A percentile compares a stretch with the other conserved stretches of the same genome.
phyloP scores from a whole-genome alignment of 371 early-diverging fungal genomes.

The Encephalitozoon intestinalis region DNA sequence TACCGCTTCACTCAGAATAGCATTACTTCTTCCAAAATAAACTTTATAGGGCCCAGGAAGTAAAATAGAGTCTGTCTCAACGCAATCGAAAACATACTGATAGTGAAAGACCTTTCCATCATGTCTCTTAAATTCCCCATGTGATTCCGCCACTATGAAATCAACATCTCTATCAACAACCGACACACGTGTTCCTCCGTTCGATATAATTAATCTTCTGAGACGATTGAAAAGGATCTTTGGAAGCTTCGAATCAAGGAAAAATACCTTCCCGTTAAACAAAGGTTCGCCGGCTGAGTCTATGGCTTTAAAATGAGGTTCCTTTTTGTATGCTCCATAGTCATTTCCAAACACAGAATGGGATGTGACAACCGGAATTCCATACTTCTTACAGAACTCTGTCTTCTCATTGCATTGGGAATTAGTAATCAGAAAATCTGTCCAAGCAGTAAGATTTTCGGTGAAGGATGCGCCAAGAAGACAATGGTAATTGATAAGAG shows the following conservation, averaged over 20 bases:
- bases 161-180: slow-evolving; percentile 30
- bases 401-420: slow-evolving; percentile 24
- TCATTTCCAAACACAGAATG: slow-evolving; percentile 48
- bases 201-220: slow-evolving; percentile 51
- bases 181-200: slow-evolving; percentile 58
- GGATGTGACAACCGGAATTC: slow-evolving; percentile 54
- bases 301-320: slow-evolving; percentile 32
- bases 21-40: not conserved
- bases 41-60: slow-evolving; percentile 47
- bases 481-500: slow-evolving; percentile 57
- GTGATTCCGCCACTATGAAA: slow-evolving; percentile 40
- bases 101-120: slow-evolving; percentile 50
- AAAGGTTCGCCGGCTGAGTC: slow-evolving; percentile 16
- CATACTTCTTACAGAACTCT: slow-evolving; percentile 50
- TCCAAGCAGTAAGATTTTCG: slow-evolving; percentile 27
- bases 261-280: slow-evolving; percentile 58
- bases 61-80: slow-evolving; percentile 48
- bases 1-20: slow-evolving; percentile 34
- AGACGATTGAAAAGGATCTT: slow-evolving; percentile 46
- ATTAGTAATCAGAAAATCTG: slow-evolving; percentile 55
- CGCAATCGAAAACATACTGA: slow-evolving; percentile 60
- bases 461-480: slow-evolving; percentile 50
- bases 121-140: slow-evolving; percentile 9
- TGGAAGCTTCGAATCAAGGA: slow-evolving; percentile 40
- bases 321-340: slow-evolving; percentile 22